phyloP scores from a whole-genome alignment of 208 protist species.

The Leishmania mexicana region DNA sequence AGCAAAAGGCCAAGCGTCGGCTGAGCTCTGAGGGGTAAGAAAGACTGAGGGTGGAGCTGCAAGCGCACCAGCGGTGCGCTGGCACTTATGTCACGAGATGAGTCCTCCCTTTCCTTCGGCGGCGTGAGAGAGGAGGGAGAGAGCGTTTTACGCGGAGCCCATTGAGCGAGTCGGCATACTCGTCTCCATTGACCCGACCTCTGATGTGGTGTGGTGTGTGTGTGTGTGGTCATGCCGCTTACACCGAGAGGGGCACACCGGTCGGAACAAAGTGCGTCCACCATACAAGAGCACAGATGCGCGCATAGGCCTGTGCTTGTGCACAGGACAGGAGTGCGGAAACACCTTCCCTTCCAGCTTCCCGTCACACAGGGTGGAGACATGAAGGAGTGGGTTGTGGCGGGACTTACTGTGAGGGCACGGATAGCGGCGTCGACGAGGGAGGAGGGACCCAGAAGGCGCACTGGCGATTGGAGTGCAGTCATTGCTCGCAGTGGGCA shows the following conservation, averaged over 20 bases:
- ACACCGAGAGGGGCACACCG: neutral
- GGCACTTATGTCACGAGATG: neutral
- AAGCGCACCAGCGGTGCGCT: neutral
- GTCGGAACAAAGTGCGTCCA: neutral
- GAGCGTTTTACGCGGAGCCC: neutral
- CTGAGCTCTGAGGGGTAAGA: neutral
- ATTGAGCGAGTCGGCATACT: constrained; percentile 1
- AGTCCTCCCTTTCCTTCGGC: neutral
- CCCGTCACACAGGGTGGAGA: neutral
- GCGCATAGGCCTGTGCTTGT: neutral
- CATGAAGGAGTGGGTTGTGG: too few relatives aligned
- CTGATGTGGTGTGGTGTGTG: neutral
- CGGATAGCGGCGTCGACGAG: too few relatives aligned
- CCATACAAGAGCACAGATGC: neutral
- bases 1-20: neutral
- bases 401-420: too few relatives aligned
- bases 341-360: neutral
- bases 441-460: too few relatives aligned
- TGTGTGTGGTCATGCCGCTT: neutral
- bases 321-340: neutral
- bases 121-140: neutral
- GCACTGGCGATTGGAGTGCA: too few relatives aligned
- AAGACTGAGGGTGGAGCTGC: neutral
- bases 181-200: neutral
- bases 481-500: too few relatives aligned